Evolutionary conservation across 352 stramenopile species (phyloP).

Genomic region (Phytophthora sp.): DNA sequence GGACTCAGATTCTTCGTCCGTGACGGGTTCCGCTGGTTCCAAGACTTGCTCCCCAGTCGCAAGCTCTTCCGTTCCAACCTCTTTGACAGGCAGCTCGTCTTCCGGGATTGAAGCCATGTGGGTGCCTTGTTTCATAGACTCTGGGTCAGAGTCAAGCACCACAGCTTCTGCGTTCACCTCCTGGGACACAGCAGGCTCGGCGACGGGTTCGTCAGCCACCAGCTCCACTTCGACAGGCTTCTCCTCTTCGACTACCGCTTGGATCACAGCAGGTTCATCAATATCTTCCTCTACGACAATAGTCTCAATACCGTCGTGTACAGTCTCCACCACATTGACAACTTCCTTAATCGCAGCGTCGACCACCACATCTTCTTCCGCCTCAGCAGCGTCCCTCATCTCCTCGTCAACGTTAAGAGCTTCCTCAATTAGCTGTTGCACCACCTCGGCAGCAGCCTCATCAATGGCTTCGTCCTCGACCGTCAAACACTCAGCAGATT

Average conservation of each 20-base stretch:
- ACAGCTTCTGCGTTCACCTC: too few species aligned
- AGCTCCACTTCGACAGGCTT: not conserved
- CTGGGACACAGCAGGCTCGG: conserved; percentile 12
- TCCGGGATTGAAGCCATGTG: conserved; percentile 22
- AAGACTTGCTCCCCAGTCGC: too few species aligned
- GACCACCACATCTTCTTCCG: too few species aligned
- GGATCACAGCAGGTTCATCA: conserved; percentile 1
- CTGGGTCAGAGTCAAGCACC: conserved; percentile 1
- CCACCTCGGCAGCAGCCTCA: not conserved
- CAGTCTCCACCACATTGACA: conserved; percentile 9
- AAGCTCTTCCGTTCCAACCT: not conserved
- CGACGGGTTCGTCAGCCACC: not conserved
- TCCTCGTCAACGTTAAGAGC: not conserved
- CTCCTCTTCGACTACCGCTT: conserved; percentile 2
- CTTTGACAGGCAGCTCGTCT: not conserved
- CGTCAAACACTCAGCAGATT: not conserved
- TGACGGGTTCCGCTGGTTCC: conserved; percentile 12
- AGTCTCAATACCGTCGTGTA: conserved; percentile 13
- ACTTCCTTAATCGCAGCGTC: not conserved
- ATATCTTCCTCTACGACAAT: not conserved
- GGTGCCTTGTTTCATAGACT: conserved; percentile 11
- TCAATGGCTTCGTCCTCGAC: not conserved
- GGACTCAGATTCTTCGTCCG: conserved; percentile 26
- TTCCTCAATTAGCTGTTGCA: not conserved
- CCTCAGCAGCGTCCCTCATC: too few species aligned